These are phyloP conservation scores for Boletus fagicola DNA, from an alignment of 768 basidiomycete genomes.

Conservation along the genomic window DNA sequence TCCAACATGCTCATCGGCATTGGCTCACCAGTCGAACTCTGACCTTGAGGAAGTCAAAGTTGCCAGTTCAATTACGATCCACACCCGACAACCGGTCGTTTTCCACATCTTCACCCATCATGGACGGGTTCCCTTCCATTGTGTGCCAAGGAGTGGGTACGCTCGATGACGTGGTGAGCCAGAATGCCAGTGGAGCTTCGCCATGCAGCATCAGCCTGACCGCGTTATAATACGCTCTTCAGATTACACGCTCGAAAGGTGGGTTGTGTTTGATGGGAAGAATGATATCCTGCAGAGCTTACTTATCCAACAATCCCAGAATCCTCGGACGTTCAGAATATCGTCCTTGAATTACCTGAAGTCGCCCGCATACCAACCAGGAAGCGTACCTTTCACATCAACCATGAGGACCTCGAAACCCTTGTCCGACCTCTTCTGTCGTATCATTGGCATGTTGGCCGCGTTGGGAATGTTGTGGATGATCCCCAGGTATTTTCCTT, in stretches of 20 bases:
- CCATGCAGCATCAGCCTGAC: background rate
- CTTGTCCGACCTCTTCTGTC: constrained; percentile 39
- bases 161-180: constrained; percentile 24
- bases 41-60: background rate
- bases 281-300: background rate
- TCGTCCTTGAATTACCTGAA: constrained; percentile 19
- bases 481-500: constrained; percentile 20
- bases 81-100: background rate
- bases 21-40: background rate
- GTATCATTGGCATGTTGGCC: constrained; percentile 28
- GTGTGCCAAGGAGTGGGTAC: constrained; percentile 1
- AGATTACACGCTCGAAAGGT: constrained; percentile 27
- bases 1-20: background rate
- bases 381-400: constrained; percentile 37
- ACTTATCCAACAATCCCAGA: constrained; percentile 13
- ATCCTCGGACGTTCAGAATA: constrained; percentile 17
- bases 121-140: constrained; percentile 3
- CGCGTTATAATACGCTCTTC: background rate
- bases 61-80: background rate
- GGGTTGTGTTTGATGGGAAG: background rate
- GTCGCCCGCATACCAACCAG: constrained; percentile 29
- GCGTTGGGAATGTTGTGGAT: constrained; percentile 5
- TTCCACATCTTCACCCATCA: constrained; percentile 2
- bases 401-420: constrained; percentile 29
- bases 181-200: background rate